Base-by-base conservation (phyloP, 768 basidiomycete species). In the Mycena crocata region DNA sequence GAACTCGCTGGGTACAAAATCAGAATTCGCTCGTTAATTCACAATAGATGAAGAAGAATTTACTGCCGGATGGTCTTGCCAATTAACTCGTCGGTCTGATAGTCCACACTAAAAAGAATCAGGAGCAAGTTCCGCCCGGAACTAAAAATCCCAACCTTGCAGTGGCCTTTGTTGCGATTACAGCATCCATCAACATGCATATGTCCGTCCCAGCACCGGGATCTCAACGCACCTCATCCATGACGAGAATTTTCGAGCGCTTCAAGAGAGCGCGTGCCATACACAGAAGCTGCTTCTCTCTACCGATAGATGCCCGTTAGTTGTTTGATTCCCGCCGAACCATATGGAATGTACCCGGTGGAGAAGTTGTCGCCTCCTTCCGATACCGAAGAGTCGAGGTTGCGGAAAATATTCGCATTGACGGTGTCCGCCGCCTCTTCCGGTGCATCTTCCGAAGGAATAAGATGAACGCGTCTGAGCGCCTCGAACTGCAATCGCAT, bases 311-410 rank as follows among this genome's bases (percentile, higher is more conserved):
- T 40, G 23, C 28, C 52, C 49, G 45, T 35, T 34, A 44, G 30
- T 24, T 30, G 19, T n/a, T 5, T 8, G n/a, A 26, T 21, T 10
- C 17, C 5, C 14, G 17, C 40, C 32, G 44, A 12, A 35, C 52
- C 14, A 56, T 46, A 57, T 32, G 15, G 40, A 5, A 73, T 84
- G 54, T 63, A 91, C 91, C 92, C 93, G 5, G 92, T 90, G 0
- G 92, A 94, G 75, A 96, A 94, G 79, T 95, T 96, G 15, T 96
- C 94, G 13, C 93, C 93, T 0, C 92, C 92, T 79, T 95, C 94
- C 1, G 90, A 90, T 5, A 94, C 90, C 15, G 83, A 66, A 0
- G 88, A 90, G 65, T 94, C 92, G 8, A 94, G 80, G 71, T 90
- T 87, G 23, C 90, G 86, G 86, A 93, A 93, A 1, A 92, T 86